Conservation (phyloP, 345 rosid species). For the Corymbia maculata region DNA sequence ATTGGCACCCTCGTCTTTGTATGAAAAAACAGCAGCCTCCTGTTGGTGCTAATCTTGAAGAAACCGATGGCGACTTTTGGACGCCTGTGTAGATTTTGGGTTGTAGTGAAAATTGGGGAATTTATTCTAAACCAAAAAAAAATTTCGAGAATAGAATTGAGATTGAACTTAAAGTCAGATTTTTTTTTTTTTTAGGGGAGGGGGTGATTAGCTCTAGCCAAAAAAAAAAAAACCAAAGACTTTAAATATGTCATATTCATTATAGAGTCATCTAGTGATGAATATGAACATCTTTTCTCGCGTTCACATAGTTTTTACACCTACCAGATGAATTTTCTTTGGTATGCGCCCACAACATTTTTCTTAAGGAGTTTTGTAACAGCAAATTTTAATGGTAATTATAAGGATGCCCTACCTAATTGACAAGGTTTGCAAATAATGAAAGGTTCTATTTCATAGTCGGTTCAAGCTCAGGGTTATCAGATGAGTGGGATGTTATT, state of each 20-base stretch:
- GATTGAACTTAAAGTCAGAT: neutral
- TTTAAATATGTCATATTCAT: neutral
- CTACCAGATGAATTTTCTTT: neutral
- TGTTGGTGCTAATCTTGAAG: neutral
- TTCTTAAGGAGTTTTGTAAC: neutral
- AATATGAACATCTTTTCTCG: neutral
- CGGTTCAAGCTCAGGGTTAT: neutral
- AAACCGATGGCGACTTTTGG: neutral
- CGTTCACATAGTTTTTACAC: neutral
- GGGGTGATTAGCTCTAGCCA: neutral
- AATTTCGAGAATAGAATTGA: neutral
- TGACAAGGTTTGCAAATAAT: neutral
- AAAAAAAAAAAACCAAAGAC: neutral
- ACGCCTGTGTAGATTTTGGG: neutral
- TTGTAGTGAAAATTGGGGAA: neutral
- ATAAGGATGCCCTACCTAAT: neutral
- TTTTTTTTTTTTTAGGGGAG: neutral
- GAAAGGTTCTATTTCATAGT: neutral
- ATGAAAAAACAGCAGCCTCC: accelerated
- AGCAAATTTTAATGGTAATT: neutral
- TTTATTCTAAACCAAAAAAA: neutral
- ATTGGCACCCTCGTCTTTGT: neutral
- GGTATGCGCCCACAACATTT: neutral
- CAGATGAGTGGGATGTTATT: neutral
- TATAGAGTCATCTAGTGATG: neutral